Conservation (phyloP, 768 basidiomycete genomes). For the Phanerodontia chrysosporium region DNA sequence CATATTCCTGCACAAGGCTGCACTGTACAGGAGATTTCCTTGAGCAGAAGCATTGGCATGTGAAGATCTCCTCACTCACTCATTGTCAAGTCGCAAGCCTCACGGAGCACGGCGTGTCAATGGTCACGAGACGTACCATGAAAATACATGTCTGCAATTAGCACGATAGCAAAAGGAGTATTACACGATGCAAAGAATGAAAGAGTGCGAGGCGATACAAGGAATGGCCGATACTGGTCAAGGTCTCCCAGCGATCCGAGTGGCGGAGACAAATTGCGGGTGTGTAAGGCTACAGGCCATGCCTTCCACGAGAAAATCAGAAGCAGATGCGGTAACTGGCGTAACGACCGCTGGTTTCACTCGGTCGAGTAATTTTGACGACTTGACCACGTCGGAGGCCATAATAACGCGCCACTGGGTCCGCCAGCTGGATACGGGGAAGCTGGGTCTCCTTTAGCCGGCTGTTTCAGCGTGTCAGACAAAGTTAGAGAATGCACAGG, state of each 20-base stretch:
- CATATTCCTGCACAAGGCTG: not conserved
- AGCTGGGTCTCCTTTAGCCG: slow-evolving; percentile 97
- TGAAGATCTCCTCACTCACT: not conserved
- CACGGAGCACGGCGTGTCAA: not conserved
- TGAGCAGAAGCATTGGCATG: not conserved
- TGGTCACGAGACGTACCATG: not conserved
- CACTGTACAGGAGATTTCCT: not conserved
- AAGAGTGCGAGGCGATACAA: not conserved
- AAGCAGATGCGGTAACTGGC: slow-evolving; percentile 92
- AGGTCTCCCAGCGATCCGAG: not conserved
- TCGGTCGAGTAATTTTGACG: slow-evolving; percentile 95
- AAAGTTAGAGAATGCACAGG: slow-evolving; percentile 3
- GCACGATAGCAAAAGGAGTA: slow-evolving; percentile 5
- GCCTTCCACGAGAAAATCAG: slow-evolving; percentile 25
- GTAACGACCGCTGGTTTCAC: slow-evolving; percentile 93
- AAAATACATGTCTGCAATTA: slow-evolving; percentile 1
- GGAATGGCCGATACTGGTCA: not conserved
- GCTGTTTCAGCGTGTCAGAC: slow-evolving; percentile 39
- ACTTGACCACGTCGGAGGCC: slow-evolving; percentile 93
- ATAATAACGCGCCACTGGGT: slow-evolving; percentile 98
- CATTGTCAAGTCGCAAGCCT: not conserved
- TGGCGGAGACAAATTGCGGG: not conserved
- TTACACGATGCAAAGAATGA: slow-evolving; percentile 8
- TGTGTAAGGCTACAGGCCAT: not conserved
- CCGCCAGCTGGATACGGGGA: slow-evolving; percentile 92